Evolutionary conservation across 768 basidiomycete genomes (phyloP).

Genomic region (Boletus rufocinnamomeus): DNA sequence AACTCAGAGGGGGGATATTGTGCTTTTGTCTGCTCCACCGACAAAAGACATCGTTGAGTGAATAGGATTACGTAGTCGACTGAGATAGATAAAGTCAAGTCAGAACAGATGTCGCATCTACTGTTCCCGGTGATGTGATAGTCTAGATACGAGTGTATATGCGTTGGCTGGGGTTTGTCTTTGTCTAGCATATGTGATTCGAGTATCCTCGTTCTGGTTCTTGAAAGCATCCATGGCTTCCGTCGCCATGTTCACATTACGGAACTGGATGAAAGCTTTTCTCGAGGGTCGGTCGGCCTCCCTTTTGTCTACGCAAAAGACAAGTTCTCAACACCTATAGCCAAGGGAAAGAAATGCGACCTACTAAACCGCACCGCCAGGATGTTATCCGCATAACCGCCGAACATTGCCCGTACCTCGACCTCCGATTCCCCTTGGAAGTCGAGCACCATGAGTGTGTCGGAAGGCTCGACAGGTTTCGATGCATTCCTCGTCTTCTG

Average conservation of each 20-base stretch:
- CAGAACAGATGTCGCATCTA: slow-evolving; percentile 2
- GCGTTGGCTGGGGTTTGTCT: slow-evolving; percentile 4
- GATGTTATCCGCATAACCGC: slow-evolving; percentile 14
- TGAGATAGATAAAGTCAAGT: background rate
- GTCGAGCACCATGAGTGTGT: slow-evolving; percentile 35
- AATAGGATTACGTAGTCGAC: slow-evolving; percentile 5
- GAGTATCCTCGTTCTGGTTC: slow-evolving; percentile 6
- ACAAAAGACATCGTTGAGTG: background rate
- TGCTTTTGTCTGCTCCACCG: slow-evolving; percentile 1
- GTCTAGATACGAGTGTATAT: slow-evolving; percentile 23
- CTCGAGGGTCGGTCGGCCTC: slow-evolving; percentile 33
- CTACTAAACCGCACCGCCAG: slow-evolving; percentile 36
- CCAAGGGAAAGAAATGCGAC: slow-evolving; percentile 3
- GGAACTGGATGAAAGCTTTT: slow-evolving; percentile 58
- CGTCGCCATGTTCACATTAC: slow-evolving; percentile 44
- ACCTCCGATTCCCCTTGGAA: slow-evolving; percentile 28
- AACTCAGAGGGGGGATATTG: background rate
- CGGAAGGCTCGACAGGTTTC: slow-evolving; percentile 24
- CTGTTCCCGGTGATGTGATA: slow-evolving; percentile 12
- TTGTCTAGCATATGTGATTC: slow-evolving; percentile 24
- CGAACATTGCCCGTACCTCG: slow-evolving; percentile 31
- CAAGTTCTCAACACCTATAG: background rate
- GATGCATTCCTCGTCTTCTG: background rate
- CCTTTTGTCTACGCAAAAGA: slow-evolving; percentile 36
- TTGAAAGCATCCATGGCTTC: slow-evolving; percentile 48